phyloP scores from a whole-genome alignment of 345 rosid species.

The Acer saccharum region DNA sequence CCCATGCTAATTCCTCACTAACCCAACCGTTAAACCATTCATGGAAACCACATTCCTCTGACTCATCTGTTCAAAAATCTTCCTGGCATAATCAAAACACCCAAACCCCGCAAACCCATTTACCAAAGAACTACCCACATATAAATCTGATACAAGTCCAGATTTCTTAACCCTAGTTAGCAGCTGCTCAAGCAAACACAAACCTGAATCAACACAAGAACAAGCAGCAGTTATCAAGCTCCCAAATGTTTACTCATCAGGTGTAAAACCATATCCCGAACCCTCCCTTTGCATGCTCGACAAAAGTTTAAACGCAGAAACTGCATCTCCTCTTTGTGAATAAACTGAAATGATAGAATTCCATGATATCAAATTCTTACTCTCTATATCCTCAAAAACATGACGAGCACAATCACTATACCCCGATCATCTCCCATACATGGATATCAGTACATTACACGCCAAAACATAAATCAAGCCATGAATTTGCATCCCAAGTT shows the following conservation, averaged over 20 bases:
- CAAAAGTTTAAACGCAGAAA: conserved; percentile 61
- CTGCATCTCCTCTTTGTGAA: conserved; percentile 58
- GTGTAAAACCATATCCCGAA: conserved; percentile 37
- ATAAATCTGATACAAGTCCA: conserved; percentile 70
- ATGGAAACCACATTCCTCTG: conserved; percentile 66
- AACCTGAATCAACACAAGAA: conserved; percentile 50
- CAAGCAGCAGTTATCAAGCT: conserved; percentile 73
- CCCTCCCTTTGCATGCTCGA: conserved; percentile 56
- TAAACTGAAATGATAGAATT: conserved; percentile 72
- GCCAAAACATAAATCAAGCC: conserved; percentile 58
- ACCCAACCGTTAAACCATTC: conserved; percentile 88
- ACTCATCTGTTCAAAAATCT: conserved; percentile 64
- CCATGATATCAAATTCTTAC: conserved; percentile 67
- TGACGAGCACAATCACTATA: conserved; percentile 45
- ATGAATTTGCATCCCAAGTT: conserved; percentile 75
- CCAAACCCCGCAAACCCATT: conserved; percentile 77
- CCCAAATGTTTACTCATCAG: conserved; percentile 88
- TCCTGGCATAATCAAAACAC: conserved; percentile 51
- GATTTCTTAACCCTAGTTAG: conserved; percentile 59
- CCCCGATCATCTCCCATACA: conserved; percentile 64
- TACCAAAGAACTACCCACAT: conserved; percentile 85
- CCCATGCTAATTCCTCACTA: conserved; percentile 63
- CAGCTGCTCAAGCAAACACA: conserved; percentile 70
- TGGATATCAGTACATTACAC: conserved; percentile 68
- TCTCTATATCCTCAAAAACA: conserved; percentile 62